phyloP scores from a whole-genome alignment of 805 yeast genomes.

The Metschnikowia aberdeeniae region DNA sequence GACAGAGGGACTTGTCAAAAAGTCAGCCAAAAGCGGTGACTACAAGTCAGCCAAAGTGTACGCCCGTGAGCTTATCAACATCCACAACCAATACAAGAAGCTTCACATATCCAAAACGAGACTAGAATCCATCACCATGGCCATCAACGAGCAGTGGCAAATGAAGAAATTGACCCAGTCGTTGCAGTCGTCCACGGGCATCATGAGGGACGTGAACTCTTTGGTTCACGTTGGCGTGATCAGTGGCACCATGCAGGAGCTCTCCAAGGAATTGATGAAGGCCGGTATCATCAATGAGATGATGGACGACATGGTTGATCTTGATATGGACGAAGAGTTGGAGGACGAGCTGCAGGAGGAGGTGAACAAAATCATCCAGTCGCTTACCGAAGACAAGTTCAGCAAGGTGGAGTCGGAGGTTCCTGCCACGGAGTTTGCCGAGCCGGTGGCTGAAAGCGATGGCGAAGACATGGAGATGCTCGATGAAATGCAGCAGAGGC shows the following conservation, averaged over 20 bases:
- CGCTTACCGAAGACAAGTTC: conserved; percentile 38
- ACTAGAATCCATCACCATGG: conserved; percentile 79
- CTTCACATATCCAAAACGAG: conserved; percentile 80
- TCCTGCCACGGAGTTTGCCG: conserved; percentile 25
- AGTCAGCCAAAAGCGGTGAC: conserved; percentile 74
- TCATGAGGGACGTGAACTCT: conserved; percentile 86
- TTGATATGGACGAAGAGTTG: conserved; percentile 56
- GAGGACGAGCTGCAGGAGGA: conserved; percentile 63
- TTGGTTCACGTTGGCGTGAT: conserved; percentile 77
- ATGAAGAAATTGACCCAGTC: conserved; percentile 79
- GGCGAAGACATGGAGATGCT: conserved; percentile 73
- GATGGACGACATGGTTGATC: conserved; percentile 87
- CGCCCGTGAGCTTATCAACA: conserved; percentile 75
- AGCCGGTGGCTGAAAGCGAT: conserved; percentile 25
- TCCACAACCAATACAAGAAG: conserved; percentile 69
- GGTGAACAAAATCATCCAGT: conserved; percentile 55
- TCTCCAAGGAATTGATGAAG: conserved; percentile 82
- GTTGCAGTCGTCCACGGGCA: conserved; percentile 68
- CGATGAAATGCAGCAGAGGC: conserved; percentile 83
- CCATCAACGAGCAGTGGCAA: conserved; percentile 87
- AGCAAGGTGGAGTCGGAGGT: conserved; percentile 32
- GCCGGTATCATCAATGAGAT: conserved; percentile 88
- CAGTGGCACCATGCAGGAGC: conserved; percentile 75
- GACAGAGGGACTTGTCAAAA: conserved; percentile 71
- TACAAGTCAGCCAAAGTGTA: conserved; percentile 68